Evolutionary conservation across 306 rosid genomes (phyloP), one percentile per base, ranked within the genome.

Genomic region (Rubus idaeus): DNA sequence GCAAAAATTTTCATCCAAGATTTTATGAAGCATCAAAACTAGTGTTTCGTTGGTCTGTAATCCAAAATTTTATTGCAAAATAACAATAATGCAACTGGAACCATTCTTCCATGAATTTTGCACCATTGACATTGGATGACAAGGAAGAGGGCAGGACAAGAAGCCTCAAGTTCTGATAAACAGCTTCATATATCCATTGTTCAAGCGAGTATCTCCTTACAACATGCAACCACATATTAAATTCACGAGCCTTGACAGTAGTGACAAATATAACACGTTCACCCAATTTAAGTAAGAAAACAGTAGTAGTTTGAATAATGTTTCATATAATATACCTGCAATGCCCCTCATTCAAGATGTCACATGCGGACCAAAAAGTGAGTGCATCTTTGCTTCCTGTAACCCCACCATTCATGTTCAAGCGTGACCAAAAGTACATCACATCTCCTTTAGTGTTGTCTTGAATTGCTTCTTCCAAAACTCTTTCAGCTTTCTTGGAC

Each of bases 361-460:
- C 99, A 77, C 99, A 95, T 85, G 83, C 84, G 17, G 96, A 88
- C 99, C 99, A 95, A 87, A 92, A 95, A 20, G 96, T 88, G 74
- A 86, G 92, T 30, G 87, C 89, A 77, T 84, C 82, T 70, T 82
- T 83, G 74, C 78, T 84, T 83, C 84, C 82, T 20, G 45, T 75
- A 70, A 78, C 83, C 52, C 84, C 87, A 71, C 79, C 88, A 75
- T 83, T 84, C 83, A 83, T 78, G 88, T 89, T 92, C 87, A 90
- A 64, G 70, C 82, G 83, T 50, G 89, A 89, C 99, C 99, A 95
- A 79, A 95, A 95, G 80, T 92, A 95, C 41, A 95, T 79, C 21
- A 91, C 92, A 78, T 95, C 96, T 57, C 99, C 96, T 76, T 72
- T 82, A 18, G 76, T 68, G 80, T 81, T 88, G 68, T 85, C 88